Evolutionary conservation across 352 stramenopile genomes (phyloP), one percentile per base, ranked within the genome.

Genomic region (Hyaloperonospora brassicae): DNA sequence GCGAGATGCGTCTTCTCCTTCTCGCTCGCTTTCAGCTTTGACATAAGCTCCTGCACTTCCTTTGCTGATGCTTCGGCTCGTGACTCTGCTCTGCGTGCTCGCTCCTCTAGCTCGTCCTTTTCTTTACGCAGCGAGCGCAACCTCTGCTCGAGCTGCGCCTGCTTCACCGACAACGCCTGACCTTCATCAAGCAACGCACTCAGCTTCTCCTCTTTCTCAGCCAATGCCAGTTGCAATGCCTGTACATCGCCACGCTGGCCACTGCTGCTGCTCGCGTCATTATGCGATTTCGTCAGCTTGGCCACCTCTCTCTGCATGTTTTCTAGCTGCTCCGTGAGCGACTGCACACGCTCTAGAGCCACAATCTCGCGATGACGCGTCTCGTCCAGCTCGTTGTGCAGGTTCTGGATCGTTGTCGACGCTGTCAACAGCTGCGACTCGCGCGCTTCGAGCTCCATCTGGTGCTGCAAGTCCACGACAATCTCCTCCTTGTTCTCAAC

Each of bases 381-480:
- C 42, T 84, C 76, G 60, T 93, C 82, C 21, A 93, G 68, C 48
- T 89, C 82, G 34, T 87, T 66, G 45, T 89, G 79, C 8, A 93
- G 66, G 52, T 90, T 76, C 21, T 70, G 66, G 52, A 90, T 87
- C 4, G 73, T 74, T 1, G 70, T 57, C 0, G 74, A 87, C 7
- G 79, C 83, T 11, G 76, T 65, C 50, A 93, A 31, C 8, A 93
- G 40, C 55, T 93, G 83, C 3, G 70, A 74, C 52, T 93, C 83
- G 0, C 79, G 68, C 46, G 76, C 57, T 13, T 59, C 21, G 27
- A 92, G 62, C 41, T 87, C 65, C 5, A 31, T 7, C 7, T 31
- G 27, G 3, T 64, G 57, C 35, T 63, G 52, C 21, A 89, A 39
- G 13, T 31, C 27, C 27, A 35, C 45, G 10, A 44, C 23, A 42